A percentile compares a stretch with the other conserved stretches of the same genome.
Conservation (phyloP, 129 eudicot species). For the Lactuca saligna region DNA sequence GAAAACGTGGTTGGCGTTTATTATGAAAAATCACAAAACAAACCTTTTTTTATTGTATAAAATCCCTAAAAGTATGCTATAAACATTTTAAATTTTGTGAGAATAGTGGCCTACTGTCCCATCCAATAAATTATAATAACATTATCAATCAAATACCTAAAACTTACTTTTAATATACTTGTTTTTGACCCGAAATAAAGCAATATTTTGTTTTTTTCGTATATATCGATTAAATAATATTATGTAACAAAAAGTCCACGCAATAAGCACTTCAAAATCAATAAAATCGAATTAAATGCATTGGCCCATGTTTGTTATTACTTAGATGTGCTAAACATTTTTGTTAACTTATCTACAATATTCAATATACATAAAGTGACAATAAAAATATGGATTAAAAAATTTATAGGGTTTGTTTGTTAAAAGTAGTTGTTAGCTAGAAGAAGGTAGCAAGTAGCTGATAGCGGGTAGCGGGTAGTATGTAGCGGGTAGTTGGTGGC, state of each 20-base stretch:
- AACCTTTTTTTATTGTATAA: neutral
- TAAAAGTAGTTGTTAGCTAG: too few relatives aligned
- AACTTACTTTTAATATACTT: neutral
- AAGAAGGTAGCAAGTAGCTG: too few relatives aligned
- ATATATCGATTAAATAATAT: too few relatives aligned
- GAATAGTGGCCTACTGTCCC: neutral
- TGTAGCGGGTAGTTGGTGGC: too few relatives aligned
- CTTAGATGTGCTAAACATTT: neutral
- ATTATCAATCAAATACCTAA: neutral
- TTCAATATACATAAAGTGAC: neutral
- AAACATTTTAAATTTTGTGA: neutral
- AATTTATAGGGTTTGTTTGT: too few relatives aligned
- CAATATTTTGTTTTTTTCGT: neutral
- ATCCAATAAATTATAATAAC: neutral
- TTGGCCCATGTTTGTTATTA: neutral
- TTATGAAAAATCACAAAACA: slow-evolving; percentile 6
- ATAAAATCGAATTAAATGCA: neutral
- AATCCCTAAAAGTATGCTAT: neutral
- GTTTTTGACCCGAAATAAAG: neutral
- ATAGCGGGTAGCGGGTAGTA: too few relatives aligned
- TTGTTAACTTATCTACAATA: too few relatives aligned
- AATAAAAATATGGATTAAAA: neutral
- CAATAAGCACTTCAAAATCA: neutral
- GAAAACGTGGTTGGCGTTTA: slow-evolving; percentile 22
- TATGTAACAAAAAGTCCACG: neutral